Evolutionary conservation across 495 filamentous ascomycete species (phyloP).

Genomic region (Hyaloscypha finlandica): DNA sequence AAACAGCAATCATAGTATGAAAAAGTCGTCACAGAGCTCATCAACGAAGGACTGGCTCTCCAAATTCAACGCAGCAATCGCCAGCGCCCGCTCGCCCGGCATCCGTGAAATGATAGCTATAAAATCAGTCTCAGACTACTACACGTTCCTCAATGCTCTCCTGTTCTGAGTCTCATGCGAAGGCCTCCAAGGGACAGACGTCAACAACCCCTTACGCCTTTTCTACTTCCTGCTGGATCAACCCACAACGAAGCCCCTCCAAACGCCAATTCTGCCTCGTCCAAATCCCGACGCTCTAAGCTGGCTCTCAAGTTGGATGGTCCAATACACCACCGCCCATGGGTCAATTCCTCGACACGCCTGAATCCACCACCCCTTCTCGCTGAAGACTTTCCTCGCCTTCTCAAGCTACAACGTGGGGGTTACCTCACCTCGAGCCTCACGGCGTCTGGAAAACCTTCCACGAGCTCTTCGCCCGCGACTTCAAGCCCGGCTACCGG

Average conservation of each 20-base stretch:
- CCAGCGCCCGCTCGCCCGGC: neutral
- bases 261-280: neutral
- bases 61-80: neutral
- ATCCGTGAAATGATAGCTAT: neutral
- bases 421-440: neutral
- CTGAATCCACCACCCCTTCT: neutral
- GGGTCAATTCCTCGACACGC: conserved; percentile 9
- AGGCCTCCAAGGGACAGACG: neutral
- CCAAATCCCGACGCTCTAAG: neutral
- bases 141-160: conserved; percentile 3
- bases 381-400: neutral
- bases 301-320: conserved; percentile 5
- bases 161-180: neutral
- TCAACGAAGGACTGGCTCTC: neutral
- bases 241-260: neutral
- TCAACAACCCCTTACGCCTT: neutral
- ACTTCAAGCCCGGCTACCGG: conserved; percentile 13
- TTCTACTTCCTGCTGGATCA: conserved; percentile 7
- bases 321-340: neutral
- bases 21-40: neutral
- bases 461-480: conserved; percentile 6
- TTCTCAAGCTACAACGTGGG: conserved; percentile 4
- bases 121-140: neutral
- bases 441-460: neutral
- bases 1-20: neutral